Conservation (phyloP, 2,329 filamentous ascomycete genomes). For the Hypomyces rosellus region DNA sequence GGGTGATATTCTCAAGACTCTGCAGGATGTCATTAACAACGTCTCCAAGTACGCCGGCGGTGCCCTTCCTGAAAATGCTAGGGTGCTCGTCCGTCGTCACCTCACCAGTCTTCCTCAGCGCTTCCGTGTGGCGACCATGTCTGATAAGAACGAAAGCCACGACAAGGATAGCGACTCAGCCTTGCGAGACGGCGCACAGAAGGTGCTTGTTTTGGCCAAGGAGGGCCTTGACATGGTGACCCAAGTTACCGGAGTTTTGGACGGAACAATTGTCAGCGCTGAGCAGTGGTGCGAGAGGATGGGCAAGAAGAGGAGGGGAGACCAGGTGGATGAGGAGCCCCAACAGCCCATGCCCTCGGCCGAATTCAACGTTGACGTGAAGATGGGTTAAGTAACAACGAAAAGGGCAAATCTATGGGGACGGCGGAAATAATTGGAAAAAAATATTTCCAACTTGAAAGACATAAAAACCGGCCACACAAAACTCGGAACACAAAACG, state of each 20-base stretch:
- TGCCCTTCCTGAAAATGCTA: conserved; percentile 81
- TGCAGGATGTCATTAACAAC: conserved; percentile 75
- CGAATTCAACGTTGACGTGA: conserved; percentile 22
- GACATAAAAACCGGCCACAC: background rate
- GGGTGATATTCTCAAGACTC: conserved; percentile 66
- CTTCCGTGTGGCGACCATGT: conserved; percentile 65
- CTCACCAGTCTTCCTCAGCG: conserved; percentile 78
- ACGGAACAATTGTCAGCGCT: conserved; percentile 82
- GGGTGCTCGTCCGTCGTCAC: conserved; percentile 74
- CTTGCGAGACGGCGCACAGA: conserved; percentile 55
- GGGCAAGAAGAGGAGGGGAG: conserved; percentile 37
- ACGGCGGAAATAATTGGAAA: background rate
- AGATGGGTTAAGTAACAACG: conserved; percentile 19
- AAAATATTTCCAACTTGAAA: background rate
- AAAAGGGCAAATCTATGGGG: background rate
- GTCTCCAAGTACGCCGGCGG: conserved; percentile 90
- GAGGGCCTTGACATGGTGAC: conserved; percentile 93
- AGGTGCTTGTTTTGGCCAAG: conserved; percentile 77
- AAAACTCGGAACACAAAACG: background rate
- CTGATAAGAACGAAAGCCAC: conserved; percentile 23
- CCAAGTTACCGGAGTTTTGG: conserved; percentile 80
- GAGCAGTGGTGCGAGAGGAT: conserved; percentile 85
- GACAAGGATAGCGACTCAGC: conserved; percentile 31
- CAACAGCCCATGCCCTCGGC: conserved; percentile 18
- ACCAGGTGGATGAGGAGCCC: conserved; percentile 18